These are phyloP conservation scores for Beauveria rudraprayagi DNA, from an alignment of 2,329 filamentous ascomycete genomes.

Conservation along the genomic window DNA sequence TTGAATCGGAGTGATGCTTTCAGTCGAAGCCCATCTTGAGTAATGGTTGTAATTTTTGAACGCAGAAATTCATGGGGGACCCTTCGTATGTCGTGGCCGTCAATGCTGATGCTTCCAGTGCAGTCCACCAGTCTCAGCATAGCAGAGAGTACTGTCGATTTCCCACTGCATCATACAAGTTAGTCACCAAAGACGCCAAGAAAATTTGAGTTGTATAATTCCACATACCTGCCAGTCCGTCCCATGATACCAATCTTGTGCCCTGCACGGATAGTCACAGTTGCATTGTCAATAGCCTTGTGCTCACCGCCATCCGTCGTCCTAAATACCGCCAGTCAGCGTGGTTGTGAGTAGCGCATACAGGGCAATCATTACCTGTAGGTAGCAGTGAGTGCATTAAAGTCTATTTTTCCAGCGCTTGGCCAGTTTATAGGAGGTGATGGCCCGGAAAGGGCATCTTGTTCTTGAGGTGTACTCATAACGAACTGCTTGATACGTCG, in stretches of 20 bases:
- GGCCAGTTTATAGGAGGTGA: background rate
- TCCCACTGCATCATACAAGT: background rate
- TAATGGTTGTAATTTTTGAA: conserved; percentile 20
- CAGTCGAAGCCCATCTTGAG: conserved; percentile 18
- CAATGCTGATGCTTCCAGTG: conserved; percentile 9
- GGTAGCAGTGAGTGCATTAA: conserved; percentile 3
- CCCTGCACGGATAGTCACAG: background rate
- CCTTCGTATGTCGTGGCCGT: conserved; percentile 1
- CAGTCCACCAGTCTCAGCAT: background rate
- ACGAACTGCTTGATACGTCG: background rate
- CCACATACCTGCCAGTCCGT: conserved; percentile 1
- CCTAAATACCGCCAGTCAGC: background rate
- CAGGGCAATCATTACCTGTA: background rate
- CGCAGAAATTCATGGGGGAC: conserved; percentile 14
- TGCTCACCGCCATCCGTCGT: background rate
- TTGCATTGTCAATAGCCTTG: background rate
- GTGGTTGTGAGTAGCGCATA: no score
- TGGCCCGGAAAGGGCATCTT: background rate
- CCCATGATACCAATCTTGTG: background rate
- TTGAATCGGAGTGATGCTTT: background rate
- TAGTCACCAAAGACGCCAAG: background rate
- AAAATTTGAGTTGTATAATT: background rate
- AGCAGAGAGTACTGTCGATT: background rate
- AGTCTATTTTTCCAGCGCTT: background rate
- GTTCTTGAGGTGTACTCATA: background rate